Base-by-base conservation (phyloP, 176 grass and related monocot species). In the Carex cristatella region DNA sequence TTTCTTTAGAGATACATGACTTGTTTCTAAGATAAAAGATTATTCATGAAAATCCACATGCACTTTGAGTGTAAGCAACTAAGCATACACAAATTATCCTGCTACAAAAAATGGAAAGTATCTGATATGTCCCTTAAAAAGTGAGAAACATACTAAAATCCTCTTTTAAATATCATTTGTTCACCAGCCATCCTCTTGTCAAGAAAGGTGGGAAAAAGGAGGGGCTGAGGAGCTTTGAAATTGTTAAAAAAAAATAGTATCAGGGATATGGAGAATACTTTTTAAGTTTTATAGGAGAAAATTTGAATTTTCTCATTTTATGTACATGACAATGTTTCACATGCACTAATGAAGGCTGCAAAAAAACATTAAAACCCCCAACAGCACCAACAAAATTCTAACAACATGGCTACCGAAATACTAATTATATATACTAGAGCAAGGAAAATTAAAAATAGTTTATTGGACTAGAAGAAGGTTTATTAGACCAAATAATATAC, bases 331-430 rank as follows among this genome's bases (percentile, higher is more conserved):
- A 54, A 76, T 53, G 23, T 76, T 76, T 76, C n/a, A 30, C 71
- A 27, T 73, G 42, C 40, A 73, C 38, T 27, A 10, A 4, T 27
- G 15, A 46, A 54, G 32, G 38, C 32, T 38, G 32, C 32, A 31
- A 30, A 28, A 10, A 19, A 71, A 44, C 23, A 53, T 54, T 54
- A 13, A 76, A 76, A 76, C 0, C 10, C 46, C 71, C 19, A 53
- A 78, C 44, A 74, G 44, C 70, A 74, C 70, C 19, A 74, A 74
- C 0, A 74, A 74, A 66, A 49, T 74, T 74, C 42, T 74, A 74
- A 74, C 14, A 35, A 69, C 44, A 51, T 74, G 70, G 51, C n/a
- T 49, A 74, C 40, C 32, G 28, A 74, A 46, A 70, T 51, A 27
- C 7, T 30, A 75, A 75, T 30, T 46, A 11, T 49, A 6, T n/a